phyloP scores from a whole-genome alignment of 768 basidiomycete genomes.

The Boletus rex-veris region DNA sequence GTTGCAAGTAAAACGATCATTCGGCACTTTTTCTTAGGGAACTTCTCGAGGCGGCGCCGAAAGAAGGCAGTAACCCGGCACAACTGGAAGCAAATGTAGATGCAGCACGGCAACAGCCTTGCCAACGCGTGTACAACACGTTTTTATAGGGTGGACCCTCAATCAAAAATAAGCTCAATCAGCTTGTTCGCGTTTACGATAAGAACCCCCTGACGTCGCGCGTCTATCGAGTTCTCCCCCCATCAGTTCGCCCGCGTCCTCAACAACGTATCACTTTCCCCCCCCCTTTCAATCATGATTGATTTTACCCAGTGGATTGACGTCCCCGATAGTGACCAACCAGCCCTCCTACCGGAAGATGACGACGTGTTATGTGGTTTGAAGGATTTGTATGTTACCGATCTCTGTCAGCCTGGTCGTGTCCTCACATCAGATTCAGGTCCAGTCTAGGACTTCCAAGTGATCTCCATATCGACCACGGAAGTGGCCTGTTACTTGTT shows the following conservation, averaged over 20 bases:
- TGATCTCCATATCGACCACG: not conserved
- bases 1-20: not conserved
- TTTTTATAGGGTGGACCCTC: constrained; percentile 37
- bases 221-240: constrained; percentile 7
- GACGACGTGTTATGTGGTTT: constrained; percentile 14
- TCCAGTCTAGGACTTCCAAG: not conserved
- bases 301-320: constrained; percentile 16
- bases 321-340: constrained; percentile 7
- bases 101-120: constrained; percentile 31
- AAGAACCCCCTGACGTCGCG: constrained; percentile 26
- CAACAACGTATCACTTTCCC: not conserved
- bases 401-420: not conserved
- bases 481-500: constrained; percentile 15
- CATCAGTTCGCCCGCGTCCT: constrained; percentile 1
- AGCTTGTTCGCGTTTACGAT: constrained; percentile 20
- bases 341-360: constrained; percentile 20
- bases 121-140: constrained; percentile 33
- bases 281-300: constrained; percentile 7
- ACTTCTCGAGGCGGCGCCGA: constrained; percentile 19
- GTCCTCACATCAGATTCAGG: constrained; percentile 9
- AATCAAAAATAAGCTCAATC: constrained; percentile 30
- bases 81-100: constrained; percentile 17
- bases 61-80: constrained; percentile 20
- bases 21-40: constrained; percentile 11
- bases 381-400: constrained; percentile 21